Evolutionary conservation across 805 yeast species (phyloP), one percentile per base, ranked within the genome.

Genomic region (Metschnikowia similis): DNA sequence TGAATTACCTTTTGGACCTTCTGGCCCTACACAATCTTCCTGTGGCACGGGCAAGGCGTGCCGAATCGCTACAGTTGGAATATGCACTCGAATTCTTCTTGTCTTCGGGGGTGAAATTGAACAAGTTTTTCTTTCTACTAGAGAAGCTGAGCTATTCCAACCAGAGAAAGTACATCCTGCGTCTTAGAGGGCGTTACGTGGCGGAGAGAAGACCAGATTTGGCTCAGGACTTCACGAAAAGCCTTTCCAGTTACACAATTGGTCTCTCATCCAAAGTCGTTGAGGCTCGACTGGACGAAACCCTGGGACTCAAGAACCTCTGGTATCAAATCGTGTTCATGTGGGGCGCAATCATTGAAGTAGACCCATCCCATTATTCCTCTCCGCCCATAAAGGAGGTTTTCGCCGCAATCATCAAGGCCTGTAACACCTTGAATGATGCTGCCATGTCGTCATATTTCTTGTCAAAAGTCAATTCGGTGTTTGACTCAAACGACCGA

Each of bases 1-100:
- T 59, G 31, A 55, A 63, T n/a, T 51, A 52, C 21, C 52, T 71
- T 4, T 53, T 70, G 11, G 67, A 65, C 35, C 51, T 63, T 11
- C 39, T 48, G 17, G 39, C 35, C 13, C 21, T 14, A 21, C 5
- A 40, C 41, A 27, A 35, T 4, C 32, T 27, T 8, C 37, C 44
- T 5, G 26, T 17, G 13, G 30, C 31, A 3, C 38, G 32, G 4
- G 34, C 39, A 10, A 31, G 38, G 13, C 41, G 45, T 5, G 41
- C 28, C n/a, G 48, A 49, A 28, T 41, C 29, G 11, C 44, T 53
- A 28, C 56, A 51, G 11, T 30, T 55, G 9, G 52, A 49, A 37
- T 57, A 64, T 30, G 60, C 58, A 1, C 43, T 61, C 13, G 62
- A 54, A 10, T 52, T 48, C 30, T 57, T 69, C 6, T 46, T 58